Conservation (phyloP, 441 rosid species). For the Populus hybrid region DNA sequence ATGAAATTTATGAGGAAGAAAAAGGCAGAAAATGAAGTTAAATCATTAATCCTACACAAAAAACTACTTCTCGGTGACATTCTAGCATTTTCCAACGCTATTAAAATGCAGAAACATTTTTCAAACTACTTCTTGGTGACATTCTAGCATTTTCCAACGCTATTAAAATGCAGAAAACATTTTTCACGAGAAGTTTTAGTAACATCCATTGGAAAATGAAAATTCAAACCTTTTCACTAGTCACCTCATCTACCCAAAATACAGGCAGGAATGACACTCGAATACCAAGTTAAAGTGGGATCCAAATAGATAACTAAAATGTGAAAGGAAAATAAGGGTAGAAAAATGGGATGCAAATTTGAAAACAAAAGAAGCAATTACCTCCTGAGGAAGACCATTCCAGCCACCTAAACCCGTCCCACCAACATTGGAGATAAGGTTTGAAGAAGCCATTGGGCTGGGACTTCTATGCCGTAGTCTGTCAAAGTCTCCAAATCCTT, state of each 20-base stretch:
- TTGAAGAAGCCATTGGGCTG: conserved; percentile 97
- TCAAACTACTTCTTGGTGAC: neutral
- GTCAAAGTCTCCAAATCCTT: conserved; percentile 81
- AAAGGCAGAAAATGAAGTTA: neutral
- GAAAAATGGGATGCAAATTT: neutral
- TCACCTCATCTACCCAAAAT: neutral
- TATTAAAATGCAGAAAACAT: neutral
- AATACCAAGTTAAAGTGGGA: neutral
- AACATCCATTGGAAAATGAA: neutral
- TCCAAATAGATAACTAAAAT: neutral
- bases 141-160: no score
- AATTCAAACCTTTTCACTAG: neutral
- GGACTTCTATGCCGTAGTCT: conserved; percentile 89
- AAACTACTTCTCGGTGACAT: no score
- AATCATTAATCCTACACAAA: neutral
- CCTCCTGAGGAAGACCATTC: conserved; percentile 84
- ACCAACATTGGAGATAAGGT: conserved; percentile 60
- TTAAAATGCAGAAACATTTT: neutral
- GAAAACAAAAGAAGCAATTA: conserved; percentile 18
- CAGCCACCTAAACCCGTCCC: conserved; percentile 66
- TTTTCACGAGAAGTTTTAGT: neutral
- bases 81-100: neutral
- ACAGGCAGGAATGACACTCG: neutral
- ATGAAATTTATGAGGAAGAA: neutral
- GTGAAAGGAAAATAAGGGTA: no score